Base-by-base conservation (phyloP, 805 yeast species). In the Helenozyma baotianmanensis region DNA sequence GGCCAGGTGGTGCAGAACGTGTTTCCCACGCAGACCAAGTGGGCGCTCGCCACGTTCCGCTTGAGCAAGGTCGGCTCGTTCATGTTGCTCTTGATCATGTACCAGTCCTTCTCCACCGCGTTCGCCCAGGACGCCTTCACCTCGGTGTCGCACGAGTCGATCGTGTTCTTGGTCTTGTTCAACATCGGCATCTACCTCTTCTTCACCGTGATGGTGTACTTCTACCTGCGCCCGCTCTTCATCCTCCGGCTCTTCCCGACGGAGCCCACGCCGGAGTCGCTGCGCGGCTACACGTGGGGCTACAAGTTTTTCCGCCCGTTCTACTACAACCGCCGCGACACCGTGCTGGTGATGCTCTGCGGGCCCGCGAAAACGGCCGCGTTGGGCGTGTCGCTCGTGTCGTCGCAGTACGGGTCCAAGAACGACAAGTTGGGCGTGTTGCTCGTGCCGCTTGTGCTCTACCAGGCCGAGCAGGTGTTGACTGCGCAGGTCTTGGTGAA, bases 351-450 rank as follows among this genome's bases (percentile, higher is more conserved):
- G 31, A 73, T 87, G 82, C 70, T 86, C 38, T 85, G 95, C 58
- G 95, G 95, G 9, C 90, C 95, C 4, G 95, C 96, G 2, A 88
- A 87, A 56, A 87, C 96, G 1, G 96, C 95, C 0, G 96, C 96
- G 0, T 64, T 87, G 32, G 96, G 96, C 23, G 95, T 87, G 4
- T 82, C 95, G 1, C 64, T 87, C 31, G 69, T 82, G n/a, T 69
- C 88, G 2, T 76, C 90, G 0, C 90, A 83, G 54, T 87, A 85
- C 53, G 94, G 94, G 11, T 58, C 74, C 4, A 50, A 69, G 27
- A 76, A 73, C 46, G 64, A 70, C 8, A 65, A 76, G 44, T 60
- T 86, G 41, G 96, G 95, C 12, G 72, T 74, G 32, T 58, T 88
- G 25, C 62, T 88, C 25, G 88, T 85, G 12, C 90, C 96, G 0